A percentile compares a stretch with the other conserved stretches of the same genome.
These are phyloP conservation scores for Lentinula detonsa DNA, from an alignment of 768 basidiomycete species.

Conservation along the genomic window DNA sequence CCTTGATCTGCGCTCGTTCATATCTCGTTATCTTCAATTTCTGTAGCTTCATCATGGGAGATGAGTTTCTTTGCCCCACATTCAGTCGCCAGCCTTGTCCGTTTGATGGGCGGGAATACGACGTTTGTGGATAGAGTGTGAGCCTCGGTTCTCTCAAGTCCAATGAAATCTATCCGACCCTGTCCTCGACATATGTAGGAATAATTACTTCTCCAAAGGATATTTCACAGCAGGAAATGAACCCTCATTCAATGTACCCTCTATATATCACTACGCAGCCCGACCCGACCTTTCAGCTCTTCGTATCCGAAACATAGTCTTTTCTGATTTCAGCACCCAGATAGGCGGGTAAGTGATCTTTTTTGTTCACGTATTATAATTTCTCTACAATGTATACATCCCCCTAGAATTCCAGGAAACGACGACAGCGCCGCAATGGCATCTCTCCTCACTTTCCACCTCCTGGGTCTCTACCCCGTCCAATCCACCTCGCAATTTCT, in stretches of 20 bases:
- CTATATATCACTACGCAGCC: constrained; percentile 43
- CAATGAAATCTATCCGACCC: not conserved
- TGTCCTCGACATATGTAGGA: constrained; percentile 17
- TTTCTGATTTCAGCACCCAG: constrained; percentile 38
- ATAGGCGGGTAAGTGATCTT: constrained; percentile 29
- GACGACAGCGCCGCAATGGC: constrained; percentile 53
- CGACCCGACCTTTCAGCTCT: constrained; percentile 43
- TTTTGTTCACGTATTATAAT: not conserved
- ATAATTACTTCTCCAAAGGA: constrained; percentile 38
- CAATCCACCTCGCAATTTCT: constrained; percentile 39
- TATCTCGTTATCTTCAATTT: not conserved
- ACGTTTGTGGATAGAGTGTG: constrained; percentile 38
- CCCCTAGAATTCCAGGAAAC: constrained; percentile 39
- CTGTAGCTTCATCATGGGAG: constrained; percentile 46
- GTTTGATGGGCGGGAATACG: constrained; percentile 39
- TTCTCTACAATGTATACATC: not conserved
- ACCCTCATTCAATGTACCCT: constrained; percentile 41
- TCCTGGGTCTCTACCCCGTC: constrained; percentile 46
- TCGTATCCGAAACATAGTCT: constrained; percentile 37
- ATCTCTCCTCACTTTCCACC: constrained; percentile 40
- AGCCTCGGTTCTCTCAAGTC: constrained; percentile 7
- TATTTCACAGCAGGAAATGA: constrained; percentile 46
- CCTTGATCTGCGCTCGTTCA: not conserved
- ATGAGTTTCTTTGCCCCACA: constrained; percentile 49
- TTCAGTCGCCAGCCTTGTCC: constrained; percentile 39